Percentiles rank a stretch among this genome's conserved stretches.
Conservation (phyloP, 2,329 filamentous ascomycete genomes). For the Nemania sp. region DNA sequence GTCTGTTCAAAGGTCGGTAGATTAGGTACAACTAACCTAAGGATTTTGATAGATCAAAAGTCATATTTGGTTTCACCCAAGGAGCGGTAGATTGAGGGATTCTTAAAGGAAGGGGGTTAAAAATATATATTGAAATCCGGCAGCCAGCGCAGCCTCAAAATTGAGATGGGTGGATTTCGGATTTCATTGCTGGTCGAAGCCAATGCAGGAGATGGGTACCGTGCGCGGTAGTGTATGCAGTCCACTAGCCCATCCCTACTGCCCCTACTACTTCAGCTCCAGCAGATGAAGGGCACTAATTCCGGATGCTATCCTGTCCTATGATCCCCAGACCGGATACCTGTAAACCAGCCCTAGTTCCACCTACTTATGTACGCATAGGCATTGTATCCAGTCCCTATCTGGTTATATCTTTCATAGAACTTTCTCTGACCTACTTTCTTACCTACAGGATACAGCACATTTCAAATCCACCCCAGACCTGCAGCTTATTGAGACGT, state of each 20-base stretch:
- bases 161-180: slow-evolving; percentile 9
- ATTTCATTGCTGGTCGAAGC: slow-evolving; percentile 17
- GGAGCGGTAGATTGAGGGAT: background rate
- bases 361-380: too few species aligned
- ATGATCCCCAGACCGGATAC: background rate
- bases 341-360: background rate
- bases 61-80: background rate
- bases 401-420: slow-evolving; percentile 35
- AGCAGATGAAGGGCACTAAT: slow-evolving; percentile 10
- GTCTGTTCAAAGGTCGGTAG: too few species aligned
- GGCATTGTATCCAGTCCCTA: slow-evolving; percentile 13
- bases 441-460: slow-evolving; percentile 2
- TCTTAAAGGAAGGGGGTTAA: slow-evolving; percentile 12
- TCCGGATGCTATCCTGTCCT: background rate
- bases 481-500: slow-evolving; percentile 22
- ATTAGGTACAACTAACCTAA: too few species aligned
- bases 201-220: background rate
- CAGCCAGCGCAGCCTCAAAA: slow-evolving; percentile 21
- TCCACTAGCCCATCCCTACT: slow-evolving; percentile 4
- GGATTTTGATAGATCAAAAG: slow-evolving; percentile 2
- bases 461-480: slow-evolving; percentile 13
- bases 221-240: background rate
- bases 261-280: slow-evolving; percentile 28
- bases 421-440: slow-evolving; percentile 1
- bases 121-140: slow-evolving; percentile 23